Conservation (phyloP, 257 asterid genomes). For the Nicotiana sylvestris region DNA sequence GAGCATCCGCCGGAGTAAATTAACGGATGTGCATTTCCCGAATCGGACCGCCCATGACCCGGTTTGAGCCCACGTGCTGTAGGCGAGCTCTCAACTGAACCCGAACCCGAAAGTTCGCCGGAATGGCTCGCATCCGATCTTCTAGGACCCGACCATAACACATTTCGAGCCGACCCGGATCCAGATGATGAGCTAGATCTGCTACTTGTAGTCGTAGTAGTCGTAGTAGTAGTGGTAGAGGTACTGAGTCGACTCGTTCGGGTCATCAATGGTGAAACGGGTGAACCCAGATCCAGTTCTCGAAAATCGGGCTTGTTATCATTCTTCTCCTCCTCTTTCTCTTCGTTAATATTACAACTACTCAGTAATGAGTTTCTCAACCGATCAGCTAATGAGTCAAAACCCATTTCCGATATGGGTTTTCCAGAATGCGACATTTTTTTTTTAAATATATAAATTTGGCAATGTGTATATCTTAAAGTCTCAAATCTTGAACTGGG, state of each 20-base stretch:
- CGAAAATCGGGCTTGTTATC: conserved; percentile 14
- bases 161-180: conserved; percentile 48
- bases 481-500: neutral
- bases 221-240: conserved; percentile 15
- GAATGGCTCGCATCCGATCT: conserved; percentile 44
- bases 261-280: conserved; percentile 14
- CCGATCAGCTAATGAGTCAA: conserved; percentile 11
- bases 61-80: conserved; percentile 23
- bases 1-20: conserved; percentile 26
- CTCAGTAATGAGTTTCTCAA: neutral
- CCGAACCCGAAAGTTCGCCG: conserved; percentile 43
- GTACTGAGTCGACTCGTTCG: neutral
- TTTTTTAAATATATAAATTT: neutral
- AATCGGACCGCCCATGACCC: conserved; percentile 26
- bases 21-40: conserved; percentile 26
- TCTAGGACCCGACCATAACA: neutral
- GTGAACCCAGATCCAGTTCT: conserved; percentile 20
- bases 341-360: neutral
- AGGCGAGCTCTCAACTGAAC: conserved; percentile 41
- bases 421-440: neutral
- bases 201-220: conserved; percentile 36
- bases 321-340: neutral
- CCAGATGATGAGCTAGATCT: conserved; percentile 68
- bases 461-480: neutral
- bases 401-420: neutral